Evolutionary conservation across 108 stramenopile species (phyloP), one percentile per base, ranked within the genome.

Genomic region (Bacterosira constricta): DNA sequence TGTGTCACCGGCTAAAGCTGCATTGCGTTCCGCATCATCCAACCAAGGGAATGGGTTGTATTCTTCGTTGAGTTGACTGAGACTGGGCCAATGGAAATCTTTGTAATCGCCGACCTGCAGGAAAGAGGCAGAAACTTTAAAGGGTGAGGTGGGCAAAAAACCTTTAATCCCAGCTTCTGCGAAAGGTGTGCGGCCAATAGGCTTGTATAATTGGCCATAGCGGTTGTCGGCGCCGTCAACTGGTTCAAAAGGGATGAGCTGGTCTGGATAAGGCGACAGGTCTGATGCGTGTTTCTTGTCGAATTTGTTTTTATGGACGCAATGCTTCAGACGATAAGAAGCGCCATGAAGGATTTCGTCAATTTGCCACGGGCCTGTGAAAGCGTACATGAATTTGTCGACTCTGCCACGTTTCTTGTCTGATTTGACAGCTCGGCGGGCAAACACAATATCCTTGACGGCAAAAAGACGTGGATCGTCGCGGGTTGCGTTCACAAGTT

Each of bases 131-230:
- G 21, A 6, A 9, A 13, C 11, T 36, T 59, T 32, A 27, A 39
- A 72, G 0, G 71, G 61, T 15, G 36, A 29, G 8, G 11, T 15
- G 1, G 71, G 71, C n/a, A 1, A 9, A 35, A 62, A 62, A 0
- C 71, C 71, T 6, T 52, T 44, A 10, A 72, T 53, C 13, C 60
- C 60, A 21, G 71, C 71, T 8, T 41, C n/a, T 0, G 8, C 11
- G 39, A 27, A 63, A 0, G 61, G 41, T n/a, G n/a, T n/a, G n/a
- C n/a, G n/a, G n/a, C n/a, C n/a, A n/a, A n/a, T n/a, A n/a, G n/a
- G n/a, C n/a, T n/a, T 52, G 29, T 52, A 30, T 13, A 52, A 30
- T 30, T 52, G 51, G 51, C 12, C 8, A 26, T 52, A 52, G 3
- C 51, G 51, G 29, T 30, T 52, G n/a, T 52, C 51, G 1, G 51